phyloP scores from a whole-genome alignment of 768 basidiomycete genomes.

The Symmetrospora coprosmae region DNA sequence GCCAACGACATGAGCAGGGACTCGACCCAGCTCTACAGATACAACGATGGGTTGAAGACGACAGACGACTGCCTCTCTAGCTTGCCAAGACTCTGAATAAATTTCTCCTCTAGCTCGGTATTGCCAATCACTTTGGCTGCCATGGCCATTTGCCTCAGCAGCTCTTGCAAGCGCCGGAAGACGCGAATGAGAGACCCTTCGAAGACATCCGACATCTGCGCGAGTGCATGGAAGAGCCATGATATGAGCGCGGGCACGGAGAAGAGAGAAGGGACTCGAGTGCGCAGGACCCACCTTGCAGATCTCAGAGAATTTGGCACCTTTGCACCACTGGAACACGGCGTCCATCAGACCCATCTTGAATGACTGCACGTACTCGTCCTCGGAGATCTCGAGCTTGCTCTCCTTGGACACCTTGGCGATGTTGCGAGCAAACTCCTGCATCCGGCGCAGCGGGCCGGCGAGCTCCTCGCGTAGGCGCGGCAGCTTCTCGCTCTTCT shows the following conservation, averaged over 20 bases:
- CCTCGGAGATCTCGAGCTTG: conserved; percentile 73
- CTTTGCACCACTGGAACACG: conserved; percentile 95
- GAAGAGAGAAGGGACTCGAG: too few relatives aligned
- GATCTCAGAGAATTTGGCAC: conserved; percentile 86
- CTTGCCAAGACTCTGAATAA: conserved; percentile 46
- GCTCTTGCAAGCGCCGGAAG: conserved; percentile 83
- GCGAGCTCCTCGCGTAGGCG: conserved; percentile 87
- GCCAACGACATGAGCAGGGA: not conserved
- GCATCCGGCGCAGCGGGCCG: conserved; percentile 80
- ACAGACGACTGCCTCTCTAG: conserved; percentile 1
- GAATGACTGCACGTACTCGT: conserved; percentile 90
- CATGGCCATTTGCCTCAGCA: conserved; percentile 87
- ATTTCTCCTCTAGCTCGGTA: conserved; percentile 79
- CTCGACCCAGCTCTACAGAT: not conserved
- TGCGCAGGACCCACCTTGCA: conserved; percentile 57
- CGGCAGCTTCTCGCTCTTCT: conserved; percentile 81
- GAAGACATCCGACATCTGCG: conserved; percentile 86
- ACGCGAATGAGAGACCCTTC: conserved; percentile 94
- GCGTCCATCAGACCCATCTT: conserved; percentile 98
- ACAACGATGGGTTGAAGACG: conserved; percentile 16
- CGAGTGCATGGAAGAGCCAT: not conserved
- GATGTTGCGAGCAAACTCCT: conserved; percentile 85
- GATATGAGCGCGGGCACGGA: not conserved
- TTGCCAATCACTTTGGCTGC: conserved; percentile 96
- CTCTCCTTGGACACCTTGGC: conserved; percentile 94